phyloP scores from a whole-genome alignment of 352 stramenopile genomes.

The Peronospora destructor region DNA sequence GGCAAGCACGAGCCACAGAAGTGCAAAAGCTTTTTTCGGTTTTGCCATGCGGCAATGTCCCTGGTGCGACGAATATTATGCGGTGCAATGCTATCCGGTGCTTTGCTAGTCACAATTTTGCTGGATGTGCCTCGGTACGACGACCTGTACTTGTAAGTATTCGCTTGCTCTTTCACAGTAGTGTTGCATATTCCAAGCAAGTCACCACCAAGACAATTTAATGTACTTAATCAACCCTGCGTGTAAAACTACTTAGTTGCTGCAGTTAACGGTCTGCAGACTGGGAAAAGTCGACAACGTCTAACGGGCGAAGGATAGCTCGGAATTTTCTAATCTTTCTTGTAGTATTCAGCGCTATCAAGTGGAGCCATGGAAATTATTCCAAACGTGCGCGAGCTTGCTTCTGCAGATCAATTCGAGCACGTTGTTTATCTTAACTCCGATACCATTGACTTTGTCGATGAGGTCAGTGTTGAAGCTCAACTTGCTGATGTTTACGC shows the following conservation, averaged over 20 bases:
- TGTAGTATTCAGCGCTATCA: not conserved
- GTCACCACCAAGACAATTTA: not conserved
- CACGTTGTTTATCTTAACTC: conserved; percentile 9
- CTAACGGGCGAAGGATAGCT: not conserved
- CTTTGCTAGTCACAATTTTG: too few relatives aligned
- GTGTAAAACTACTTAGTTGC: not conserved
- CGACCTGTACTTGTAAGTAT: too few relatives aligned
- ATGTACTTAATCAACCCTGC: not conserved
- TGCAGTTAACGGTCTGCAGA: conserved; percentile 2
- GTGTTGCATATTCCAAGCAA: not conserved
- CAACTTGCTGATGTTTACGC: conserved; percentile 24
- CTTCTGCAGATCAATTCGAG: conserved; percentile 14
- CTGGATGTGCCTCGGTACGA: too few relatives aligned
- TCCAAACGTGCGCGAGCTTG: conserved; percentile 4
- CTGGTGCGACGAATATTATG: too few relatives aligned
- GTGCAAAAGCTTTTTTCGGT: too few relatives aligned
- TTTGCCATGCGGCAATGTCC: too few relatives aligned
- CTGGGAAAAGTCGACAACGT: not conserved
- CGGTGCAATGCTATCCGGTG: too few relatives aligned
- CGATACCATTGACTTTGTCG: conserved; percentile 13
- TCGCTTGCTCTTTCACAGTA: too few relatives aligned
- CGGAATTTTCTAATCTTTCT: not conserved
- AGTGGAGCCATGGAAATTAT: conserved; percentile 20
- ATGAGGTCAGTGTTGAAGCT: conserved; percentile 14
- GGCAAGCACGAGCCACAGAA: too few relatives aligned